Percentiles rank a stretch among this genome's conserved stretches.
These are phyloP conservation scores for Harringtonia aguacate DNA, from an alignment of 2,329 filamentous ascomycete species.

Conservation along the genomic window DNA sequence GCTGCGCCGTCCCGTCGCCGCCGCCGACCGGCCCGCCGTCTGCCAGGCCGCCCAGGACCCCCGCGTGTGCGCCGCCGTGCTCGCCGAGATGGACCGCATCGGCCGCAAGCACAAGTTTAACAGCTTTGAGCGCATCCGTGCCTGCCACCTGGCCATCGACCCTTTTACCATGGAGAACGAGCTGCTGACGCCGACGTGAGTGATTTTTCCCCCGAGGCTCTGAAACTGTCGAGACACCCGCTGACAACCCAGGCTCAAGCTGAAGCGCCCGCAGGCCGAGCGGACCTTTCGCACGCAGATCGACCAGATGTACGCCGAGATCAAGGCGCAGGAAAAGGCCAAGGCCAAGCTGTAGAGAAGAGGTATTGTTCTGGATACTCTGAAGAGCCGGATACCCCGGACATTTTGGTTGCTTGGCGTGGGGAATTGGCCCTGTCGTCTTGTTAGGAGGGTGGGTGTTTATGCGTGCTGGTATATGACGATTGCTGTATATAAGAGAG, in stretches of 20 bases:
- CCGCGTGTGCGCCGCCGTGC: constrained; percentile 61
- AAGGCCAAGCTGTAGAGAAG: constrained; percentile 32
- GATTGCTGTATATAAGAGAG: too few relatives aligned
- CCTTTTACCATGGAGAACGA: constrained; percentile 93
- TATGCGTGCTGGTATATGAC: too few relatives aligned
- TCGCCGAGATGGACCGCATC: constrained; percentile 69
- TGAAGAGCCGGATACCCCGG: background rate
- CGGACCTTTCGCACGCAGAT: constrained; percentile 42
- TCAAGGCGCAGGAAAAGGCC: constrained; percentile 27
- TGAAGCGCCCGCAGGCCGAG: constrained; percentile 47
- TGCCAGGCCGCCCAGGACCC: constrained; percentile 56
- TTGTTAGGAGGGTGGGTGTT: too few relatives aligned
- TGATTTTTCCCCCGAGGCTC: constrained; percentile 15
- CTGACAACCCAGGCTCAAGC: constrained; percentile 35
- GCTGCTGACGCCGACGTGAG: constrained; percentile 78
- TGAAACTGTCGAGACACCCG: background rate
- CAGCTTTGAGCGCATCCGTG: constrained; percentile 74
- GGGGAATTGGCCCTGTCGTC: too few relatives aligned
- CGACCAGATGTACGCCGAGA: constrained; percentile 45
- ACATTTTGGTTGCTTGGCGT: background rate
- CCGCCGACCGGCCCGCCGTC: constrained; percentile 56
- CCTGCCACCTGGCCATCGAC: constrained; percentile 66
- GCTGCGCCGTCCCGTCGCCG: constrained; percentile 53
- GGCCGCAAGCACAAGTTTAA: constrained; percentile 82
- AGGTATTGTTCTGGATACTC: background rate